Evolutionary conservation across 345 rosid species (phyloP).

Genomic region (Reutealis trisperma): DNA sequence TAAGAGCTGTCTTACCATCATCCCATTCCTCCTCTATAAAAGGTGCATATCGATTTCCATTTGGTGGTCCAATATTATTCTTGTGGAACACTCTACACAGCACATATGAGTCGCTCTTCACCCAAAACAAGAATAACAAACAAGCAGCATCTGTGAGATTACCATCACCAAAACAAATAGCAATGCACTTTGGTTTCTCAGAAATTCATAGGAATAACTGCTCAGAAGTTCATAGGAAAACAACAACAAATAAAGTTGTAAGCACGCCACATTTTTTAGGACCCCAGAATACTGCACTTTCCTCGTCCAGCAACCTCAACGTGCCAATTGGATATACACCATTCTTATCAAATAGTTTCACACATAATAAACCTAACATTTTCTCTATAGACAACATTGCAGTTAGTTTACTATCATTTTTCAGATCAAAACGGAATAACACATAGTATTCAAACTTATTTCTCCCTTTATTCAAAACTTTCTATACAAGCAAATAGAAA

Average conservation of each 20-base stretch:
- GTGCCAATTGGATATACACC: slow-evolving; percentile 1
- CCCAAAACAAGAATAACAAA: slow-evolving; percentile 24
- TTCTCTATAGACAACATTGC: background rate
- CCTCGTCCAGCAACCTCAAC: background rate
- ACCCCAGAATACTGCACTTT: background rate
- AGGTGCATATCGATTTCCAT: slow-evolving; percentile 77
- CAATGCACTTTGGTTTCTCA: background rate
- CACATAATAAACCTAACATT: background rate
- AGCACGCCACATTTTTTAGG: background rate
- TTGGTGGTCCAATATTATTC: slow-evolving; percentile 91
- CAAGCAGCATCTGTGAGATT: slow-evolving; percentile 20
- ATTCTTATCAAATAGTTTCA: background rate
- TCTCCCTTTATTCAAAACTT: background rate
- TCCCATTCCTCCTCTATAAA: slow-evolving; percentile 81
- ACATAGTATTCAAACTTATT: background rate
- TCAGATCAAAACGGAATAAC: slow-evolving; percentile 13
- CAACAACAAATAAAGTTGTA: background rate
- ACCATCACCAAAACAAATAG: slow-evolving; percentile 3
- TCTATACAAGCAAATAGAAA: background rate
- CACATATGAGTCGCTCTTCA: slow-evolving; percentile 64
- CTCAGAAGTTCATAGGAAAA: slow-evolving; percentile 6
- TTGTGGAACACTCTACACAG: slow-evolving; percentile 90
- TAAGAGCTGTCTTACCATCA: slow-evolving; percentile 47
- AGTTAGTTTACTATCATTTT: background rate
- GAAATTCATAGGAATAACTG: slow-evolving; percentile 10